Conservation (phyloP, 371 early-diverging fungal species). For the Mucor indicus region DNA sequence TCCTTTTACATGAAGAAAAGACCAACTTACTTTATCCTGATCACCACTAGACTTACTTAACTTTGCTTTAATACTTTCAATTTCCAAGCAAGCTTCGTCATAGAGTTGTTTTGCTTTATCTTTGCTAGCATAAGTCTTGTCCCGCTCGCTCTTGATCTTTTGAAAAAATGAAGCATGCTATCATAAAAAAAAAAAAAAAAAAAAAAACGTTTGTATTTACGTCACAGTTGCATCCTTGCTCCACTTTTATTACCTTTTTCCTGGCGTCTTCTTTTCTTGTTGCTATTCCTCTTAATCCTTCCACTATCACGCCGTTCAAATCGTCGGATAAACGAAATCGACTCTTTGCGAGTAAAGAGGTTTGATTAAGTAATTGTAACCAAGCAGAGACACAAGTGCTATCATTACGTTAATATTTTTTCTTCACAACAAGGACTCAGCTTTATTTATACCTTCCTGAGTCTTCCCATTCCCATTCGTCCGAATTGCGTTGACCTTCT, state of each 20-base stretch:
- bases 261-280: slow-evolving; percentile 68
- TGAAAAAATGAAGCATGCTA: slow-evolving; percentile 71
- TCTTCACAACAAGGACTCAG: not conserved
- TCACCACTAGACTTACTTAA: slow-evolving; percentile 34
- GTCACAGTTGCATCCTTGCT: not conserved
- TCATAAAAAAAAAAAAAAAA: not conserved
- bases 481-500: slow-evolving; percentile 4
- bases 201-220: no score
- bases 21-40: slow-evolving; percentile 32
- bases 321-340: slow-evolving; percentile 58
- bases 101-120: slow-evolving; percentile 71
- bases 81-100: slow-evolving; percentile 68
- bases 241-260: slow-evolving; percentile 58
- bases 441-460: slow-evolving; percentile 21
- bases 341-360: slow-evolving; percentile 56
- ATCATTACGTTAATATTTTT: not conserved
- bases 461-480: slow-evolving; percentile 38
- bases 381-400: slow-evolving; percentile 37
- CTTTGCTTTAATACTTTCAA: slow-evolving; percentile 48
- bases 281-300: slow-evolving; percentile 54
- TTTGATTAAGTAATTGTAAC: slow-evolving; percentile 57
- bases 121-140: slow-evolving; percentile 63
- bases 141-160: slow-evolving; percentile 62
- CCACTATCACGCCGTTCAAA: slow-evolving; percentile 48
- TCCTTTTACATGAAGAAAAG: not conserved